Evolutionary conservation across 495 filamentous ascomycete genomes (phyloP).

Genomic region (Oidiodendron maius): DNA sequence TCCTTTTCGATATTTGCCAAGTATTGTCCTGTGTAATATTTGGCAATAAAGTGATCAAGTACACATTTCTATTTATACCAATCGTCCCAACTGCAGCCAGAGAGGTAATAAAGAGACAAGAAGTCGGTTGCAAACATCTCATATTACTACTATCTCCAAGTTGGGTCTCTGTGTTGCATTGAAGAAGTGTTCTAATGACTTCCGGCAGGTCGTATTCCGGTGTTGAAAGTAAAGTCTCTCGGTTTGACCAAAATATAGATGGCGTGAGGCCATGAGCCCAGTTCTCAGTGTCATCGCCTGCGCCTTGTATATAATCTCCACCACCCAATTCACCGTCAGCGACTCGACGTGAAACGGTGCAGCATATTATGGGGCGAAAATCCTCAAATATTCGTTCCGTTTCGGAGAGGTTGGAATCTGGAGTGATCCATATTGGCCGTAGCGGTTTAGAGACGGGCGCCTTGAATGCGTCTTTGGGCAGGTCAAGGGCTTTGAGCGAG

Average conservation of each 20-base stretch:
- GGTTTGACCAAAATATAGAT: slow-evolving; percentile 69
- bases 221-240: slow-evolving; percentile 45
- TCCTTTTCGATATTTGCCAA: slow-evolving; percentile 28
- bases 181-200: slow-evolving; percentile 53
- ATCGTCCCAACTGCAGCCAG: slow-evolving; percentile 6
- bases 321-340: slow-evolving; percentile 57
- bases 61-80: not conserved
- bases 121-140: slow-evolving; percentile 21
- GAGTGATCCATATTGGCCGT: slow-evolving; percentile 57
- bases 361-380: slow-evolving; percentile 70
- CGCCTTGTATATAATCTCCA: slow-evolving; percentile 86
- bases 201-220: slow-evolving; percentile 59
- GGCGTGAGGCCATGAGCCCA: slow-evolving; percentile 81
- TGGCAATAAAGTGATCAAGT: slow-evolving; percentile 25
- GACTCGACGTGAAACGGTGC: slow-evolving; percentile 67
- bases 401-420: slow-evolving; percentile 27
- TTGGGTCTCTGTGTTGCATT: not conserved
- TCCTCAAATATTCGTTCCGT: slow-evolving; percentile 34
- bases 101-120: slow-evolving; percentile 26
- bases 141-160: not conserved
- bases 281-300: slow-evolving; percentile 85
- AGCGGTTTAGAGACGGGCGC: slow-evolving; percentile 49
- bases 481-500: slow-evolving; percentile 43
- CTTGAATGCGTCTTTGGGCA: slow-evolving; percentile 28
- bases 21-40: slow-evolving; percentile 23